A percentile compares a stretch with the other conserved stretches of the same genome.
These are phyloP conservation scores for Xylaria digitata DNA, from an alignment of 2,329 filamentous ascomycete genomes.

Conservation along the genomic window DNA sequence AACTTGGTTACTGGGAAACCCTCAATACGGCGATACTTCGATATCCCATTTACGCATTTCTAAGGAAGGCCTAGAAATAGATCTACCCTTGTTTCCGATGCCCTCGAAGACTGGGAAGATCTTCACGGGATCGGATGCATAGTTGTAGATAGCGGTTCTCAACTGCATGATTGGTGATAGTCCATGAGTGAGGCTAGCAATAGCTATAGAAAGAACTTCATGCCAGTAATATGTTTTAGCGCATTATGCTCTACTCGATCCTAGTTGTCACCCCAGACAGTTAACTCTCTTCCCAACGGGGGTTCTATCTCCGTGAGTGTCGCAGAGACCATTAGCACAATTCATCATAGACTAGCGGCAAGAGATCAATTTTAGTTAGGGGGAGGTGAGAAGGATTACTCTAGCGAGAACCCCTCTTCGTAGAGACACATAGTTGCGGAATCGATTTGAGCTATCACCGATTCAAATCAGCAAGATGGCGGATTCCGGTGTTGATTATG, in stretches of 20 bases:
- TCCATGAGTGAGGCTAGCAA: conserved; percentile 10
- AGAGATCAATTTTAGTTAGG: background rate
- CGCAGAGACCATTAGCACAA: background rate
- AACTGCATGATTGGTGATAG: conserved; percentile 22
- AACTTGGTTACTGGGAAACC: background rate
- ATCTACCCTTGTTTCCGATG: conserved; percentile 7
- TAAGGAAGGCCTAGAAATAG: conserved; percentile 19
- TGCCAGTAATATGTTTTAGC: background rate
- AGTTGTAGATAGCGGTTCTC: background rate
- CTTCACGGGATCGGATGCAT: background rate
- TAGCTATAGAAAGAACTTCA: background rate
- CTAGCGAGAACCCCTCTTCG: background rate
- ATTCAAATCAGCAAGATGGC: background rate
- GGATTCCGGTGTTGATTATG: conserved; percentile 17
- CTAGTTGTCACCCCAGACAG: background rate
- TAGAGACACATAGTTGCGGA: background rate
- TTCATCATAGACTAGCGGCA: background rate
- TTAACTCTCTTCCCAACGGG: background rate
- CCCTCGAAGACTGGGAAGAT: too few relatives aligned
- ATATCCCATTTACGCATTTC: background rate
- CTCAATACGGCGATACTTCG: background rate
- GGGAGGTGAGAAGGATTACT: conserved; percentile 2
- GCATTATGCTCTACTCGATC: background rate
- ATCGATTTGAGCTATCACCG: background rate
- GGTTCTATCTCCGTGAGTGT: background rate